Percentiles rank a stretch among this genome's conserved stretches.
These are phyloP conservation scores for Jamesozyma gamospora DNA, from an alignment of 805 yeast genomes.

Conservation along the genomic window DNA sequence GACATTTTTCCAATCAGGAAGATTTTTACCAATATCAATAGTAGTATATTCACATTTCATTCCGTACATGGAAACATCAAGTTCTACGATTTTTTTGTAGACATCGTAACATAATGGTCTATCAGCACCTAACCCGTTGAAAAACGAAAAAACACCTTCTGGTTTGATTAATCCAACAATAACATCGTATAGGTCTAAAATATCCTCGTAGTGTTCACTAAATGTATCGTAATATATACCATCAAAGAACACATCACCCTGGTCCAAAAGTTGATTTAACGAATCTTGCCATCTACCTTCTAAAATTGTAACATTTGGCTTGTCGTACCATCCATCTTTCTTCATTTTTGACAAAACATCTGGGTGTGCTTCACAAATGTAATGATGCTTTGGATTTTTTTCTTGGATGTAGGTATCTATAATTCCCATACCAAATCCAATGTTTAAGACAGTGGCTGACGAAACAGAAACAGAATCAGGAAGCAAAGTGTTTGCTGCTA, in stretches of 20 bases:
- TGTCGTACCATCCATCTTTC: conserved; percentile 75
- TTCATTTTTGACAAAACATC: conserved; percentile 65
- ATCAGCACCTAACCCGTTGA: conserved; percentile 85
- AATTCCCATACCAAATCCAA: conserved; percentile 97
- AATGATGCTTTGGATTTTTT: conserved; percentile 42
- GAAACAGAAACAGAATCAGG: conserved; percentile 14
- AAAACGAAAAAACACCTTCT: conserved; percentile 77
- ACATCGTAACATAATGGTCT: conserved; percentile 70
- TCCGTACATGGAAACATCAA: conserved; percentile 76
- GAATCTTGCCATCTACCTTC: conserved; percentile 93
- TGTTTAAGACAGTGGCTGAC: conserved; percentile 53
- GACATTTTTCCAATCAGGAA: conserved; percentile 28
- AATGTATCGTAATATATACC: conserved; percentile 93
- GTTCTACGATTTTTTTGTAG: conserved; percentile 68
- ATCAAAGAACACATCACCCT: conserved; percentile 60
- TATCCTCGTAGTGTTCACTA: conserved; percentile 82
- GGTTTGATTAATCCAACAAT: conserved; percentile 77
- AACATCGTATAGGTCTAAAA: conserved; percentile 74
- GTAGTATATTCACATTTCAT: conserved; percentile 45
- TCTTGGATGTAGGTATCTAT: conserved; percentile 70
- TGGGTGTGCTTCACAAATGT: conserved; percentile 91
- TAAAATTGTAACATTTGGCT: conserved; percentile 57
- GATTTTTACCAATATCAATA: conserved; percentile 14
- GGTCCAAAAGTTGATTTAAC: conserved; percentile 50
- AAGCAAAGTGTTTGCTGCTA: conserved; percentile 65